These are phyloP conservation scores for Fusarium fujikuroi DNA, from an alignment of 2,329 filamentous ascomycete genomes.

Conservation along the genomic window DNA sequence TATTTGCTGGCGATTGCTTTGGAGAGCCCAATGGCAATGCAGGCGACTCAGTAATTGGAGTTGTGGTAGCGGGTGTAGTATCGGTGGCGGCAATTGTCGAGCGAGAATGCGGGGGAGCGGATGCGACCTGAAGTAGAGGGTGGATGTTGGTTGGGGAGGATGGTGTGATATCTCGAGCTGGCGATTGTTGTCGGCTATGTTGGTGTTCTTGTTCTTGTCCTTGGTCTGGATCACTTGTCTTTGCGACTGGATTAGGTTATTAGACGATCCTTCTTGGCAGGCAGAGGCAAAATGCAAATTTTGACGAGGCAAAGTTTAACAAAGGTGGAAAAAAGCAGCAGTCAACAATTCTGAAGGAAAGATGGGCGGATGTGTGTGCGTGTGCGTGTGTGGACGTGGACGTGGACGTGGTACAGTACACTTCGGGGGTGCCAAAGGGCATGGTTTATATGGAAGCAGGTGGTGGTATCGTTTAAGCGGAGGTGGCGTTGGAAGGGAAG, in stretches of 20 bases:
- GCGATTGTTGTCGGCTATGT: conserved; percentile 8
- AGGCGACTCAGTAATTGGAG: conserved; percentile 20
- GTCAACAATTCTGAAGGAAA: conserved; percentile 10
- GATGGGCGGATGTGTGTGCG: conserved; percentile 3
- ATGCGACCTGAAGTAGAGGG: conserved; percentile 35
- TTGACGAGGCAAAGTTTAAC: conserved; percentile 5
- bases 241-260: conserved; percentile 13
- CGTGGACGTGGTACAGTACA: conserved; percentile 17
- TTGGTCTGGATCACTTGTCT: conserved; percentile 20
- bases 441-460: conserved; percentile 29
- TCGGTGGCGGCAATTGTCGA: conserved; percentile 36
- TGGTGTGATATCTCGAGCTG: conserved; percentile 38
- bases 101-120: conserved; percentile 38
- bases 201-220: not conserved
- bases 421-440: conserved; percentile 11
- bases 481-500: conserved; percentile 40
- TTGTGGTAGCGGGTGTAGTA: conserved; percentile 19
- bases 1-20: conserved; percentile 10
- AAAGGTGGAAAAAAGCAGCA: conserved; percentile 4
- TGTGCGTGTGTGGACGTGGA: conserved; percentile 1
- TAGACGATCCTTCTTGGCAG: conserved; percentile 7
- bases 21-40: conserved; percentile 14
- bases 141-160: conserved; percentile 33
- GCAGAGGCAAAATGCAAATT: conserved; percentile 1
- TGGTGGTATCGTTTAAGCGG: conserved; percentile 40